phyloP scores from a whole-genome alignment of 192 early-diverging fungal species.

The Linnemannia elongata region DNA sequence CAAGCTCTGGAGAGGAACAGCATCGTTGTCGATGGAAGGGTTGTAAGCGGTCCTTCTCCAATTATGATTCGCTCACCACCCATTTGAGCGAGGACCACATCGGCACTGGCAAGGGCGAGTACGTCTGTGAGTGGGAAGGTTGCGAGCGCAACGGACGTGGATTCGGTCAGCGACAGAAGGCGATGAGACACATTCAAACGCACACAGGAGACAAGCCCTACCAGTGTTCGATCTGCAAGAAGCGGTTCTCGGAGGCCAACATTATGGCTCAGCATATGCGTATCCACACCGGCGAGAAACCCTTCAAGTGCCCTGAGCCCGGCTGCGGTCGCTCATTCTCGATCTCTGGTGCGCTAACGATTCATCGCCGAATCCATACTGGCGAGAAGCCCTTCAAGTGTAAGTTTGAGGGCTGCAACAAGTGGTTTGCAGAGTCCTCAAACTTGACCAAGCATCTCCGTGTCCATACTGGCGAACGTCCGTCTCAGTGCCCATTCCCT shows the following conservation, averaged over 20 bases:
- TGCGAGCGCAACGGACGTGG: constrained; percentile 64
- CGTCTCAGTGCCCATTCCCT: constrained; percentile 71
- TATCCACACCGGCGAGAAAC: constrained; percentile 84
- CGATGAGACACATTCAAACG: constrained; percentile 88
- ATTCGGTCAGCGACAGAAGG: constrained; percentile 70
- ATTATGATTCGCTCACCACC: constrained; percentile 72
- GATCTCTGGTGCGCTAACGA: constrained; percentile 76
- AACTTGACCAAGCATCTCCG: constrained; percentile 72
- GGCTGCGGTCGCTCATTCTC: constrained; percentile 78
- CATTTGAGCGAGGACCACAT: constrained; percentile 78
- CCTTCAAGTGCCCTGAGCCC: constrained; percentile 73
- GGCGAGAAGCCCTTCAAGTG: constrained; percentile 70
- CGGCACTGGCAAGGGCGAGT: constrained; percentile 69
- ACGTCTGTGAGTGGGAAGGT: constrained; percentile 65
- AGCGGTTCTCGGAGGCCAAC: constrained; percentile 82
- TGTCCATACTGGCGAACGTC: constrained; percentile 77
- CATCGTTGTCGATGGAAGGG: constrained; percentile 83
- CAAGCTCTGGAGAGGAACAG: constrained; percentile 36
- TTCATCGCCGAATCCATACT: constrained; percentile 78
- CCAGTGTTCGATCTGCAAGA: constrained; percentile 63
- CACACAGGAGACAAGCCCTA: constrained; percentile 76
- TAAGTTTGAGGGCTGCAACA: constrained; percentile 66
- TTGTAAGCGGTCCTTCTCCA: constrained; percentile 71
- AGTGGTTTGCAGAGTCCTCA: constrained; percentile 68
- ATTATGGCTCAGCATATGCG: constrained; percentile 85